Evolutionary conservation across 2,329 filamentous ascomycete species (phyloP).

Genomic region (Pseudogymnoascus sp.): DNA sequence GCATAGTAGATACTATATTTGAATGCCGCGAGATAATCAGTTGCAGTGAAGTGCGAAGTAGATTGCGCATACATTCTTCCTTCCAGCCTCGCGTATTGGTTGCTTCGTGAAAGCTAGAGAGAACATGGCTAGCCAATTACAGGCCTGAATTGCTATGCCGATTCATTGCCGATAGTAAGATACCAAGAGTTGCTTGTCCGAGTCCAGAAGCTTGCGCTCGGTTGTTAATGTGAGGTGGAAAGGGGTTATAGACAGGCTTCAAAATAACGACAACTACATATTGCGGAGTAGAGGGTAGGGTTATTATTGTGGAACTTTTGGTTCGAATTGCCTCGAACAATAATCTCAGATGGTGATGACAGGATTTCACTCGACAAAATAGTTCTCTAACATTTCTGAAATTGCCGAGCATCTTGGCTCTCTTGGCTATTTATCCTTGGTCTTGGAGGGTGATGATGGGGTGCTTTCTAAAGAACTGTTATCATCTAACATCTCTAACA

Average conservation of each 20-base stretch:
- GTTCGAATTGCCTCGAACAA: not conserved
- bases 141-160: not conserved
- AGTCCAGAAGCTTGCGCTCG: not conserved
- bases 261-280: not conserved
- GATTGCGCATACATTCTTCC: not conserved
- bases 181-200: not conserved
- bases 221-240: not conserved
- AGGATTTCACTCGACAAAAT: not conserved
- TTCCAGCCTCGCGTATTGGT: not conserved
- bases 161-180: not conserved
- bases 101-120: not conserved
- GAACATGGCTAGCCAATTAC: not conserved
- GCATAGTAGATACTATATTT: not conserved
- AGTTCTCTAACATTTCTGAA: not conserved
- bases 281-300: not conserved
- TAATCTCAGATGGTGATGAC: not conserved
- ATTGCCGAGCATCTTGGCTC: not conserved
- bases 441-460: not conserved
- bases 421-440: not conserved
- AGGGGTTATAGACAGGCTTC: not conserved
- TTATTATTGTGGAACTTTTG: not conserved
- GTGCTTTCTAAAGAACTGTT: not conserved
- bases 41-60: not conserved
- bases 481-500: not conserved
- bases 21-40: not conserved